Base-by-base conservation (phyloP, 2,329 filamentous ascomycete genomes). In the Penicillium capsulatum region DNA sequence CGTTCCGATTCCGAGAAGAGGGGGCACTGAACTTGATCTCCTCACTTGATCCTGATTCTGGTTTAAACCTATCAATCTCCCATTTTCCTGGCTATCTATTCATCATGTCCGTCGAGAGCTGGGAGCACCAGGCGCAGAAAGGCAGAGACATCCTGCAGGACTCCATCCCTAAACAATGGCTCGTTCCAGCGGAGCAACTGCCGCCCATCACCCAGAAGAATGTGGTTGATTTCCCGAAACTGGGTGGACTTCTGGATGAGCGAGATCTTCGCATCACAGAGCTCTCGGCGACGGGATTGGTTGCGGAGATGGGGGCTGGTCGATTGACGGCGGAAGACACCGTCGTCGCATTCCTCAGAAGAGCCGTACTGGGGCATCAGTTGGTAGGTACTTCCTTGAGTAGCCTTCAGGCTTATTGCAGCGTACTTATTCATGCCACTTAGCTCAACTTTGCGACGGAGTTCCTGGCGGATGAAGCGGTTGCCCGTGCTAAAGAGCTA, bases 241-340 rank as follows among this genome's bases (percentile, higher is more conserved):
- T 64, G 42, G 72, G 73, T 47, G 74, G 74, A 1, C 51, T 79
- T 3, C 58, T 80, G 19, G 70, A 54, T 7, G 47, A 64, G 8
- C 52, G 64, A 7, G 77, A 80, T 47, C 58, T 79, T 6, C 45
- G 51, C 3, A 77, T 80, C 40, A 80, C 77, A 0, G 73, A 77
- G 29, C 51, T 51, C 39, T 60, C 60, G 3, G 61, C 60, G 5
- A 60, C 57, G 0, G 40, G 42, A 11, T 48, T 63, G 7, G 57
- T 63, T 7, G 22, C 22, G 0, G 50, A 51, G 9, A 64, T 64
- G 58, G 50, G 50, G 1, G 31, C 47, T 1, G 59, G 58, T 3
- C 44, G 38, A 8, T 31, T 63, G 15, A 59, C 42, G 9, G 60
- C 60, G 0, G 60, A 64, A 33, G 60, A 62, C 20, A 58, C 60